Base-by-base conservation (phyloP, 805 yeast genomes). In the Kockiozyma suomiensis region DNA sequence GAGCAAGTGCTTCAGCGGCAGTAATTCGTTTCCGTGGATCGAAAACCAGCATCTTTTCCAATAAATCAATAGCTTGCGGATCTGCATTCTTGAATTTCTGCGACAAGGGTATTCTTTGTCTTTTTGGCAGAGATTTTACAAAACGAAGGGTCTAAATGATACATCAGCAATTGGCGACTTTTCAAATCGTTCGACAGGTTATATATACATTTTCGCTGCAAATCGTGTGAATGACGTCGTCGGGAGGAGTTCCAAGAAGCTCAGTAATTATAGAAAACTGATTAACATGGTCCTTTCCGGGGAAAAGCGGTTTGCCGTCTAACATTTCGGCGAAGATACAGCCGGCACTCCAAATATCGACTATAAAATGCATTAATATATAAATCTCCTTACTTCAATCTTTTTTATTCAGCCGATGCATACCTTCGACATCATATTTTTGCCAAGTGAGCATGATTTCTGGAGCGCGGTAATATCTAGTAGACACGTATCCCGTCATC, bases 371-470 rank as follows among this genome's bases (percentile, higher is more conserved):
- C n/a, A n/a, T n/a, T n/a, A n/a, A n/a, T n/a, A n/a, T n/a, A n/a
- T n/a, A n/a, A n/a, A n/a, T n/a, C n/a, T n/a, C n/a, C n/a, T n/a
- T n/a, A n/a, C n/a, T n/a, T n/a, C n/a, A n/a, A n/a, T n/a, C n/a
- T n/a, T n/a, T n/a, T n/a, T n/a, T n/a, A n/a, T n/a, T n/a, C n/a
- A n/a, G n/a, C n/a, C n/a, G n/a, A n/a, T n/a, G n/a, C 54, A 7
- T 15, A 60, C 64, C 65, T 75, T 92, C 97, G 7, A 90, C 86
- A 71, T 92, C 97, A 76, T 93, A 93, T 72, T 93, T 90, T 74
- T 93, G 99, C 98, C 98, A 93, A 28, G 97, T 91, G 66, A 93
- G 82, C 99, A 93, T 93, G 75, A 93, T 93, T 74, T 93, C 99
- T 1, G 99, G 99, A 0, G 98, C 99, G 64, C 99, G 83, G 76